Evolutionary conservation across 2,329 filamentous ascomycete genomes (phyloP).

Genomic region (Stemphylium beticola): DNA sequence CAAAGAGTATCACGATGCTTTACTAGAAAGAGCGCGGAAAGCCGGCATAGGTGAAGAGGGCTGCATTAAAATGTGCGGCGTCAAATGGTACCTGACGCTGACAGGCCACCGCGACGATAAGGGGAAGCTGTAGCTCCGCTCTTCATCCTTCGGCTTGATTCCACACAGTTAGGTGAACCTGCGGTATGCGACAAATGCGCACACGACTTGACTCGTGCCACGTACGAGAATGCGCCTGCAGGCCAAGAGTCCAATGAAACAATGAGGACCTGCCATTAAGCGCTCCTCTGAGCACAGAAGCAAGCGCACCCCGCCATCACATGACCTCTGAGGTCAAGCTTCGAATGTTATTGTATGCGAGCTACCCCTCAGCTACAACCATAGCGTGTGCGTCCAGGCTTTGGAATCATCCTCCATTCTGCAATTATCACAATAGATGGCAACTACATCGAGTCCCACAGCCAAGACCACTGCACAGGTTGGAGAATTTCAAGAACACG

Average conservation of each 20-base stretch:
- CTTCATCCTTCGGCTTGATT: not conserved
- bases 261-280: too few species aligned
- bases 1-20: conserved; percentile 38
- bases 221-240: not conserved
- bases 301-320: too few species aligned
- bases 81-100: conserved; percentile 47
- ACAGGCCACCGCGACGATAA: conserved; percentile 23
- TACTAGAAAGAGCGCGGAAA: conserved; percentile 40
- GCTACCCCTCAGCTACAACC: not conserved
- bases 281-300: too few species aligned
- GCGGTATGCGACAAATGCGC: not conserved
- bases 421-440: not conserved
- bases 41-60: conserved; percentile 41
- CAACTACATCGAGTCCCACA: not conserved
- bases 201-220: conserved; percentile 1
- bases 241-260: not conserved
- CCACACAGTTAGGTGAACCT: not conserved
- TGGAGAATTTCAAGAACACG: not conserved
- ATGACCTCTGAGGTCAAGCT: not conserved
- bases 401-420: not conserved
- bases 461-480: not conserved
- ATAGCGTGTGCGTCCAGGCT: not conserved
- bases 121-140: conserved; percentile 29
- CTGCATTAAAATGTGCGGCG: conserved; percentile 48
- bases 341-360: not conserved